Base-by-base conservation (phyloP, 345 rosid genomes). In the Syzygium aqueum region DNA sequence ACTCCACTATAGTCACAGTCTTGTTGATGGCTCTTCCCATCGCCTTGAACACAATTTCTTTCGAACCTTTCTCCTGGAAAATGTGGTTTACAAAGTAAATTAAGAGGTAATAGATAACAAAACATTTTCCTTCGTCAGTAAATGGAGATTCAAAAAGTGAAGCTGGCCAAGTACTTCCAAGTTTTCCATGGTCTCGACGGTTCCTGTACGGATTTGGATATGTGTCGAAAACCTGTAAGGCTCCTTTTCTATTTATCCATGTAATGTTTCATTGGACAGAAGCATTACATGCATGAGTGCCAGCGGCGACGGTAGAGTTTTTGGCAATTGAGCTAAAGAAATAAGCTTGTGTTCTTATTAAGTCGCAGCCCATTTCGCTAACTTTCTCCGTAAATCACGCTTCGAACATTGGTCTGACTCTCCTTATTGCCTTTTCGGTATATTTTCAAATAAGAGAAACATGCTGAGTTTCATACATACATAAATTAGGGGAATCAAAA, bases 1-100 rank as follows among this genome's bases (percentile, higher is more conserved):
- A 91, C 93, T 97, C 99, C 93, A 93, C 99, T 27, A 95, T 97
- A 33, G 96, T 93, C 84, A 97, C 99, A 87, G 96, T 96, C 92
- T 97, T 97, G 91, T 95, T 97, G 89, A 97, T 97, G 90, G 99
- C 99, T 91, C 96, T 93, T 86, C 99, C 99, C 99, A 97, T 97
- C 61, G 99, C 99, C 95, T 97, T 97, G 89, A 97, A 93, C 33
- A 95, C 93, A 88, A 97, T 92, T 88, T 95, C 98, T 89, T 92
- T 89, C 6, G 97, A 91, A 21, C 94, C 96, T 86, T 93, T 97
- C 25, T 97, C 99, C 99, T 97, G 57, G 84, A 87, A 77, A 84
- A 5, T 22, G 84, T 77, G 27, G 49, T 37, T 2, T 33, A 37
- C 25, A 73, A 12, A 40, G 77, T 82, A 86, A 50, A 52, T 28